phyloP scores from a whole-genome alignment of 2,329 filamentous ascomycete species.

The Hansfordia pulvinata region DNA sequence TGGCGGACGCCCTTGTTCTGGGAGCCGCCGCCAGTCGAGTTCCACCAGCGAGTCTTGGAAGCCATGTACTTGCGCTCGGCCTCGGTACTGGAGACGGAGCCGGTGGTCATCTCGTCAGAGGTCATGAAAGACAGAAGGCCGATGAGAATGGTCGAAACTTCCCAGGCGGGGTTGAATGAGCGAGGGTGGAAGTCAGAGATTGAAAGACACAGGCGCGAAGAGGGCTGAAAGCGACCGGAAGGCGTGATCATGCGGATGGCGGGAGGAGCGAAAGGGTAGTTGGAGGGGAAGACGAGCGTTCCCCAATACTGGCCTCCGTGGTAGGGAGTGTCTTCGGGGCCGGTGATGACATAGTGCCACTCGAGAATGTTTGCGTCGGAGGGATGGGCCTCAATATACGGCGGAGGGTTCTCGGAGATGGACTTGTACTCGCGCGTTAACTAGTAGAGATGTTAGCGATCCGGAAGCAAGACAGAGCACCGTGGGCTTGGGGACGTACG shows the following conservation, averaged over 20 bases:
- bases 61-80: slow-evolving; percentile 70
- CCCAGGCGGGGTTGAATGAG: slow-evolving; percentile 97
- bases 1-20: slow-evolving; percentile 38
- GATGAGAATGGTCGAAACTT: slow-evolving; percentile 90
- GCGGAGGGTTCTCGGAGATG: slow-evolving; percentile 62
- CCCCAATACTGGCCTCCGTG: slow-evolving; percentile 96
- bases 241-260: slow-evolving; percentile 99
- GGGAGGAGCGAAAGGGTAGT: slow-evolving; percentile 94
- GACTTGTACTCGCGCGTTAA: slow-evolving; percentile 50
- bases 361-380: slow-evolving; percentile 87
- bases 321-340: slow-evolving; percentile 88
- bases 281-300: slow-evolving; percentile 83
- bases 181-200: slow-evolving; percentile 98
- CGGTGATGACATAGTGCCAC: slow-evolving; percentile 95
- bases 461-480: background rate
- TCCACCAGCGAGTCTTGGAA: slow-evolving; percentile 82
- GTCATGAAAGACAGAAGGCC: slow-evolving; percentile 97
- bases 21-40: slow-evolving; percentile 80
- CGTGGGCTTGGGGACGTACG: slow-evolving; percentile 26
- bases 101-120: slow-evolving; percentile 95
- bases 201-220: slow-evolving; percentile 80
- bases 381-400: slow-evolving; percentile 79
- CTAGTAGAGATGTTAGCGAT: slow-evolving; percentile 19
- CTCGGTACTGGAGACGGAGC: slow-evolving; percentile 65
- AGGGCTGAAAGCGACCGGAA: slow-evolving; percentile 87